Evolutionary conservation across 2,329 filamentous ascomycete genomes (phyloP).

Genomic region (Colletotrichum incanum): DNA sequence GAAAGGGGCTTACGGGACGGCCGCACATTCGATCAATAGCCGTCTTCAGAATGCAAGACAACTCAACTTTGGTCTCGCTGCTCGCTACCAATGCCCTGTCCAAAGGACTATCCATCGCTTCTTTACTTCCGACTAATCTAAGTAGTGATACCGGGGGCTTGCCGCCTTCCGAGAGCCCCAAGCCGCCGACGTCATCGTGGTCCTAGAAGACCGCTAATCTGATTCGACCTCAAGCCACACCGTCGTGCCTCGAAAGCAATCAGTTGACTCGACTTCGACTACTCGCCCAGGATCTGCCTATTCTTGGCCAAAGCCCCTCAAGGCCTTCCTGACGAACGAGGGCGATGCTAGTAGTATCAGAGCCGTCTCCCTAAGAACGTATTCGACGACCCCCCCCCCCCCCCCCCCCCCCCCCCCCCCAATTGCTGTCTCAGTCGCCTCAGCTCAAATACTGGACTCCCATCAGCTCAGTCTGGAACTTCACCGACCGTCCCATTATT

Average conservation of each 20-base stretch:
- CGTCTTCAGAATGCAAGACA: conserved; percentile 27
- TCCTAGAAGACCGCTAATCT: conserved; percentile 16
- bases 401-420: conserved; percentile 1
- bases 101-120: not conserved
- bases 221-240: conserved; percentile 30
- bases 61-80: not conserved
- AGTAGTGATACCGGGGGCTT: conserved; percentile 9
- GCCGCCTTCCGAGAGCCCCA: conserved; percentile 26
- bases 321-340: conserved; percentile 20
- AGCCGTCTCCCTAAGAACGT: conserved; percentile 10
- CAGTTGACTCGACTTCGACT: conserved; percentile 27
- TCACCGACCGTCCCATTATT: conserved; percentile 21
- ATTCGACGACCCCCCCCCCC: conserved; percentile 4
- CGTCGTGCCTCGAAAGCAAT: conserved; percentile 11
- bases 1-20: conserved; percentile 23
- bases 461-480: conserved; percentile 31
- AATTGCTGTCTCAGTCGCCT: not conserved
- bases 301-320: conserved; percentile 14
- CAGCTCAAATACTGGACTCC: conserved; percentile 1
- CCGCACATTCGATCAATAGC: not conserved
- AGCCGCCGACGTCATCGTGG: conserved; percentile 41
- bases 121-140: conserved; percentile 9
- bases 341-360: conserved; percentile 34
- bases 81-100: not conserved
- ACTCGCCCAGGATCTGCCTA: conserved; percentile 22